These are phyloP conservation scores for Phytophthora lateralis DNA, from an alignment of 352 stramenopile genomes.

Conservation along the genomic window DNA sequence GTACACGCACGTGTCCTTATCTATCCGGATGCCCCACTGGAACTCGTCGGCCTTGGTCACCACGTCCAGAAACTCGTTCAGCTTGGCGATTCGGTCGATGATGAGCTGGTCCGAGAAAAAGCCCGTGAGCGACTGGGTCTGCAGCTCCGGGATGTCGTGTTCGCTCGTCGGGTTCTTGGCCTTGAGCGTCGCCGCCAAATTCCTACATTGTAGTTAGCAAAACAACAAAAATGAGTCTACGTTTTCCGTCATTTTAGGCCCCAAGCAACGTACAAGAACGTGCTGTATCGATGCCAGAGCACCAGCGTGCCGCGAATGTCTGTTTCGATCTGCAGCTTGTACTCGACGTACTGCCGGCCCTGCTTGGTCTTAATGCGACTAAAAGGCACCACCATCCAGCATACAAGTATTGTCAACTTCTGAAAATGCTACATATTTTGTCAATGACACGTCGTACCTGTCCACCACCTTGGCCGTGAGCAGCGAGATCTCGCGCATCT, in stretches of 20 bases:
- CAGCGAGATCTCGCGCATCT: conserved; percentile 87
- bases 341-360: conserved; percentile 87
- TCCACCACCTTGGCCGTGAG: conserved; percentile 86
- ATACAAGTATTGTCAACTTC: conserved; percentile 25
- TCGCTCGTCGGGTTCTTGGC: conserved; percentile 80
- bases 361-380: conserved; percentile 89
- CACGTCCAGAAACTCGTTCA: conserved; percentile 88
- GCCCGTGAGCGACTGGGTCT: conserved; percentile 82
- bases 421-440: not conserved
- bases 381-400: conserved; percentile 1
- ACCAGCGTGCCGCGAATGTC: conserved; percentile 86
- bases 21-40: conserved; percentile 90
- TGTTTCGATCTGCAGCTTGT: conserved; percentile 89
- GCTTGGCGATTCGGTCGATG: conserved; percentile 82
- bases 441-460: conserved; percentile 47
- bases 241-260: conserved; percentile 14
- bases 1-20: conserved; percentile 90
- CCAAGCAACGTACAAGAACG: conserved; percentile 68
- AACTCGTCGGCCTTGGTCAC: conserved; percentile 87
- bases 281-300: conserved; percentile 90
- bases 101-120: conserved; percentile 89
- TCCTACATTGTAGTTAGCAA: conserved; percentile 36
- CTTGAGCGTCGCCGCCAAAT: conserved; percentile 80
- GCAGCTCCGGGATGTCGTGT: conserved; percentile 78
- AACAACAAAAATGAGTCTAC: conserved; percentile 13